Percentiles rank a stretch among this genome's conserved stretches.
Conservation (phyloP, 768 basidiomycete genomes). For the Calocybe indica region DNA sequence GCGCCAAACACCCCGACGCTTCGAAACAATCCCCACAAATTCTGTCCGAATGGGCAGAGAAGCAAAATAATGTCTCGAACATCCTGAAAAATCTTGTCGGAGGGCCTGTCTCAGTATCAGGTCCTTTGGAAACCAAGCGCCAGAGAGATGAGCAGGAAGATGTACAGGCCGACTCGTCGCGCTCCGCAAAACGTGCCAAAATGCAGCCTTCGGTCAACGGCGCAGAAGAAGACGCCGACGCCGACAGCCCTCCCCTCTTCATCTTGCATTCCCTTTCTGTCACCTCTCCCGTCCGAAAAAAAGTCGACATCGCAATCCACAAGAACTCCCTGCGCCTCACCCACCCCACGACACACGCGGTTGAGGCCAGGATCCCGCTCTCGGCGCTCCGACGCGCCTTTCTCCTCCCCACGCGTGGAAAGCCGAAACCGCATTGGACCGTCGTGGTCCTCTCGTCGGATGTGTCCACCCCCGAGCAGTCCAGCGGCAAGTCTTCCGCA, state of each 20-base stretch:
- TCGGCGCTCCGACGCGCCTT: constrained; percentile 54
- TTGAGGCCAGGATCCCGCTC: constrained; percentile 48
- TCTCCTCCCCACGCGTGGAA: constrained; percentile 69
- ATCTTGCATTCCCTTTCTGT: constrained; percentile 61
- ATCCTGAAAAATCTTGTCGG: constrained; percentile 23
- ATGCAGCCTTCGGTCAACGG: background rate
- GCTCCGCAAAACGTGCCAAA: no score
- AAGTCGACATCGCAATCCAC: constrained; percentile 60
- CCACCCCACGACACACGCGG: constrained; percentile 39
- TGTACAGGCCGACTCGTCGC: constrained; percentile 4
- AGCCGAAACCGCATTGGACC: constrained; percentile 56
- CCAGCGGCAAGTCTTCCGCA: constrained; percentile 24
- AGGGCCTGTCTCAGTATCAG: constrained; percentile 8
- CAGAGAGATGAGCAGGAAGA: constrained; percentile 22
- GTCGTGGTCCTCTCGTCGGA: constrained; percentile 58
- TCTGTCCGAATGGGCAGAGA: constrained; percentile 30
- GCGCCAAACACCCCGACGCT: constrained; percentile 25
- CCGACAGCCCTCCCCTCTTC: constrained; percentile 41
- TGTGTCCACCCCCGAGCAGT: constrained; percentile 31
- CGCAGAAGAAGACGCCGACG: constrained; percentile 29
- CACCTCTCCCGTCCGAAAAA: constrained; percentile 74
- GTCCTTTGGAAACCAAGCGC: constrained; percentile 26
- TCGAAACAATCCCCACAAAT: constrained; percentile 20
- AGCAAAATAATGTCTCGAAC: constrained; percentile 24
- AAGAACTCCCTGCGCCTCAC: constrained; percentile 43